phyloP scores from a whole-genome alignment of 2,329 filamentous ascomycete genomes.

The Colletotrichum caudatum region DNA sequence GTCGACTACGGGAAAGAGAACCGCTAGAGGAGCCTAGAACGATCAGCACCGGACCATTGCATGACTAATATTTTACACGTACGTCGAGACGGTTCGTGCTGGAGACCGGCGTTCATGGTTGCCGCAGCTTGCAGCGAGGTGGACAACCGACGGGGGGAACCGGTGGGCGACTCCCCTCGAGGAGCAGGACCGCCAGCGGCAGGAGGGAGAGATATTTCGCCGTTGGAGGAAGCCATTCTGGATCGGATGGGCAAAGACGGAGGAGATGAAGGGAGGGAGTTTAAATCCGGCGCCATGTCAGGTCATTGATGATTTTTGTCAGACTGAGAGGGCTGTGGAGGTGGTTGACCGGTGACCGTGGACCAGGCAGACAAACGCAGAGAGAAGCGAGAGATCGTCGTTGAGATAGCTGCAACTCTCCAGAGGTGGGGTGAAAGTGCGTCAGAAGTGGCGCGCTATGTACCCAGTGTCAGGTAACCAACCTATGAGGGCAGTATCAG shows the following conservation, averaged over 20 bases:
- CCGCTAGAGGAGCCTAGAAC: slow-evolving; percentile 63
- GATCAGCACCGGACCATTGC: slow-evolving; percentile 2
- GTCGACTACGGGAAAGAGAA: slow-evolving; percentile 61
- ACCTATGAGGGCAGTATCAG: neutral
- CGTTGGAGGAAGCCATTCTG: slow-evolving; percentile 41
- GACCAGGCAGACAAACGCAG: neutral
- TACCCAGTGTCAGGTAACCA: slow-evolving; percentile 35
- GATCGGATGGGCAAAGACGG: slow-evolving; percentile 29
- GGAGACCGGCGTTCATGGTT: slow-evolving; percentile 81
- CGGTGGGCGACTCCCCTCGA: slow-evolving; percentile 65
- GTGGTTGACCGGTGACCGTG: slow-evolving; percentile 1
- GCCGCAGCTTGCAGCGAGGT: slow-evolving; percentile 81
- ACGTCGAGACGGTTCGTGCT: slow-evolving; percentile 72
- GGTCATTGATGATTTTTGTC: slow-evolving; percentile 32
- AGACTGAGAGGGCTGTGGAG: neutral
- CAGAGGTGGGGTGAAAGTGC: slow-evolving; percentile 35
- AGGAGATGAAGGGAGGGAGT: slow-evolving; percentile 39
- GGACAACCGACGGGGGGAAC: slow-evolving; percentile 74
- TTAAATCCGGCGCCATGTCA: slow-evolving; percentile 39
- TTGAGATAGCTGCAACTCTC: slow-evolving; percentile 13
- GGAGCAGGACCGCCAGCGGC: slow-evolving; percentile 24
- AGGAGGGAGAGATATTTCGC: slow-evolving; percentile 37
- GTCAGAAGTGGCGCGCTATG: slow-evolving; percentile 35
- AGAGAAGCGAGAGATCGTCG: slow-evolving; percentile 33
- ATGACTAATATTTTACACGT: slow-evolving; percentile 45